Evolutionary conservation across 768 basidiomycete species (phyloP), one percentile per base, ranked within the genome.

Genomic region (Boletus subparvulus): DNA sequence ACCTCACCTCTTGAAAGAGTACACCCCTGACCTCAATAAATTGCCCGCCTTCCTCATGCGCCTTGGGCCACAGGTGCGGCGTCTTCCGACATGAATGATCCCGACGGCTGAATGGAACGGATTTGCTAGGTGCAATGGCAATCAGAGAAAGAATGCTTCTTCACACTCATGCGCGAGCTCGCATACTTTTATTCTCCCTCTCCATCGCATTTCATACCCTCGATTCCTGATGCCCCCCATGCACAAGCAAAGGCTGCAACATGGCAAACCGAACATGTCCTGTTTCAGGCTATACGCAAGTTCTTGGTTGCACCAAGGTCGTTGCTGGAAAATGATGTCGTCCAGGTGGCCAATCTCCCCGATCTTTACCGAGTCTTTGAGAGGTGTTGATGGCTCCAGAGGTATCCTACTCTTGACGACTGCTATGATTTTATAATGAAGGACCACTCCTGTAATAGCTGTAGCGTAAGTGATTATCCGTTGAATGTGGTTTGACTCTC

Each of bases 361-460:
- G 93, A 95, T 60, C 75, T 99, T 51, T 99, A 97, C 71, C 87
- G 89, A 59, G 90, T 98, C 0, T 99, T 98, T 65, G 95, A 98
- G 74, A 75, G 95, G 60, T 98, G 95, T 68, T 98, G 68, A 78
- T 44, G n/a, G 10, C 35, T 26, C n/a, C 26, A 9, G 28, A 9
- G n/a, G 17, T 28, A 21, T 36, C 9, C 5, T 14, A 30, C 26
- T 16, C 16, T n/a, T 30, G 54, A 61, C 6, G 57, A 43, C 17
- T 55, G 50, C 41, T 45, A 42, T 26, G 40, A 56, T 43, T 14
- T 47, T 39, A 30, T 43, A 2, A 41, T 28, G 36, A 50, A 54
- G 2, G 35, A n/a, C n/a, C 6, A 19, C 42, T 4, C 26, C 14
- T 39, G 35, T 42, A 24, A 17, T 44, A 10, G 35, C 28, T 33